A percentile compares a stretch with the other conserved stretches of the same genome.
These are phyloP conservation scores for Ogataea allantospora DNA, from an alignment of 805 yeast genomes.

Conservation along the genomic window DNA sequence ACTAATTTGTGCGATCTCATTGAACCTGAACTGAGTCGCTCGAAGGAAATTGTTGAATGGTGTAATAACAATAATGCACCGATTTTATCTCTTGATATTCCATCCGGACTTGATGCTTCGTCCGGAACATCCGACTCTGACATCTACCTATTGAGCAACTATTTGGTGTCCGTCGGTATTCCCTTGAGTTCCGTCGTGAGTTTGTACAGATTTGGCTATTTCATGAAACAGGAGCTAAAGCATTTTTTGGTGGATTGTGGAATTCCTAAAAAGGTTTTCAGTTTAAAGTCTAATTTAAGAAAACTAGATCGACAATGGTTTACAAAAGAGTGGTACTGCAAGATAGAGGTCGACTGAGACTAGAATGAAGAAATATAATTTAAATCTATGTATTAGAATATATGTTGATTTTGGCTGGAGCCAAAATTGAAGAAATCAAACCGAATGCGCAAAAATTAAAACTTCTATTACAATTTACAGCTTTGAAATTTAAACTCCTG, in stretches of 20 bases:
- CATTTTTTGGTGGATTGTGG: constrained; percentile 73
- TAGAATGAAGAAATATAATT: too few relatives aligned
- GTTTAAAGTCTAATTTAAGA: constrained; percentile 40
- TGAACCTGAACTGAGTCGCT: constrained; percentile 40
- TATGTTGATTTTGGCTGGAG: too few relatives aligned
- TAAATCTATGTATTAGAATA: too few relatives aligned
- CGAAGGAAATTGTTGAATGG: constrained; percentile 60
- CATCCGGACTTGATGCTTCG: constrained; percentile 81
- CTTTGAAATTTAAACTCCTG: too few relatives aligned
- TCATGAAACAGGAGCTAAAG: constrained; percentile 45
- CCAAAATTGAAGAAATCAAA: too few relatives aligned
- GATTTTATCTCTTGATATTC: constrained; percentile 70
- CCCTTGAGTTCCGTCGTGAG: constrained; percentile 64
- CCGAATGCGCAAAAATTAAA: too few relatives aligned
- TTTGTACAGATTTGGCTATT: constrained; percentile 55
- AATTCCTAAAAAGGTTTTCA: constrained; percentile 56
- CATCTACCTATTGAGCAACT: constrained; percentile 39
- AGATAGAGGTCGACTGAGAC: constrained; percentile 21
- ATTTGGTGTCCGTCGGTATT: constrained; percentile 69
- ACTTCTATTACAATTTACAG: too few relatives aligned
- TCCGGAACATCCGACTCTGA: constrained; percentile 52
- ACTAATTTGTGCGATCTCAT: constrained; percentile 60
- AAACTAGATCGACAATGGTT: constrained; percentile 44
- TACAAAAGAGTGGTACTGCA: constrained; percentile 21
- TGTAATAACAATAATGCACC: constrained; percentile 50